phyloP scores from a whole-genome alignment of 2,329 filamentous ascomycete genomes.

The Pseudogymnoascus sp. region DNA sequence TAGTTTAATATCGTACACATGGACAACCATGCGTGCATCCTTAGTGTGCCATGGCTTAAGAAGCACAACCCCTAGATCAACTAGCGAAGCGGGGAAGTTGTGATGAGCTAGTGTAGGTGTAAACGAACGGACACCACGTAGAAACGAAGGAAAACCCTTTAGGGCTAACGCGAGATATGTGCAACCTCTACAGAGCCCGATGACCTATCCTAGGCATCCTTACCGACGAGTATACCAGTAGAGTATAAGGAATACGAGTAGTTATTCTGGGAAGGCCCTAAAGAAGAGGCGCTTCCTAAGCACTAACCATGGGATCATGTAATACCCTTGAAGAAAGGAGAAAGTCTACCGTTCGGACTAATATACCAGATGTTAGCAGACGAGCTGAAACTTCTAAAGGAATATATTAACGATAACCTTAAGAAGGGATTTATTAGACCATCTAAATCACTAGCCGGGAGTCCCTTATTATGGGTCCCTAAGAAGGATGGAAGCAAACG shows the following conservation, averaged over 20 bases:
- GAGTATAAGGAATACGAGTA: background rate
- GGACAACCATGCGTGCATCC: background rate
- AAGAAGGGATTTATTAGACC: conserved; percentile 16
- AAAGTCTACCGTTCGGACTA: background rate
- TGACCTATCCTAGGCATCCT: background rate
- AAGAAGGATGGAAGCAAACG: conserved; percentile 25
- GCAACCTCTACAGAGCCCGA: background rate
- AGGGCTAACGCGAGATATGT: background rate
- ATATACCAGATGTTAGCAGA: conserved; percentile 13
- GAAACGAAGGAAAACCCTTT: too few relatives aligned
- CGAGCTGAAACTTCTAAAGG: conserved; percentile 12
- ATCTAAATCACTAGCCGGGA: conserved; percentile 15
- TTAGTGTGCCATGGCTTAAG: background rate
- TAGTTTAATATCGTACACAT: background rate
- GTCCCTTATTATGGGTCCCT: conserved; percentile 26
- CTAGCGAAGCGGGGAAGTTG: background rate
- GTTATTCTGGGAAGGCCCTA: background rate
- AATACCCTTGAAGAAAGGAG: background rate
- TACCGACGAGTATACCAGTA: background rate
- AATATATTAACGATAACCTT: conserved; percentile 18
- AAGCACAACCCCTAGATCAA: background rate
- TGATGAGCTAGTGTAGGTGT: too few relatives aligned
- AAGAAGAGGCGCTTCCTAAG: background rate
- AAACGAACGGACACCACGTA: too few relatives aligned
- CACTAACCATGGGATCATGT: background rate